Conservation (phyloP, 352 stramenopile species). For the Globisporangium canariense region DNA sequence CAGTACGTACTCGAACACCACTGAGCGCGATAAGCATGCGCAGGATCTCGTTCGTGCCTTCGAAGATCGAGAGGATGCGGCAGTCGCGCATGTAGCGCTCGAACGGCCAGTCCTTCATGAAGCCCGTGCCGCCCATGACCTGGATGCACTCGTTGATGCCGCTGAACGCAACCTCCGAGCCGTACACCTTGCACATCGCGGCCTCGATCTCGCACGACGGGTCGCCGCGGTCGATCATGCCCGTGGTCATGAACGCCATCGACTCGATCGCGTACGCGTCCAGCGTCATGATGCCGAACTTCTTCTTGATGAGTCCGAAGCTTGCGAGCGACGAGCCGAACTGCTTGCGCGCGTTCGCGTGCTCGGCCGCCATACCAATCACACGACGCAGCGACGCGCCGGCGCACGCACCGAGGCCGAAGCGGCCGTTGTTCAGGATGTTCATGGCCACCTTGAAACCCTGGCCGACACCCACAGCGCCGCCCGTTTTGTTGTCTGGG, state of each 20-base stretch:
- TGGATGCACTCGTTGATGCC: constrained; percentile 89
- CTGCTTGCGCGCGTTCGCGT: constrained; percentile 80
- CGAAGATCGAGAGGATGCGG: constrained; percentile 90
- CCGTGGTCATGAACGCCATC: constrained; percentile 89
- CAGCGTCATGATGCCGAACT: constrained; percentile 80
- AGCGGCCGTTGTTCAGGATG: constrained; percentile 93
- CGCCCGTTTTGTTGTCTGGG: constrained; percentile 65
- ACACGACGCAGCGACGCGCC: constrained; percentile 70
- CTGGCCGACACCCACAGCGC: constrained; percentile 72
- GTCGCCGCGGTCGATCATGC: constrained; percentile 85
- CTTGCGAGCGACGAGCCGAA: constrained; percentile 69
- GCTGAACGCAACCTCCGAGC: constrained; percentile 76
- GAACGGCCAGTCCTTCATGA: constrained; percentile 92
- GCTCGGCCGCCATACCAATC: constrained; percentile 58
- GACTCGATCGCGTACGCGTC: constrained; percentile 85
- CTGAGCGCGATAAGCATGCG: constrained; percentile 90
- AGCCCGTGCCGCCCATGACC: constrained; percentile 86
- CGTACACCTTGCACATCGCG: constrained; percentile 88
- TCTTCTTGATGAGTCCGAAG: constrained; percentile 88
- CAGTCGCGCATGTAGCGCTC: constrained; percentile 90
- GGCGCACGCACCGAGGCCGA: constrained; percentile 75
- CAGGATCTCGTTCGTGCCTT: constrained; percentile 91
- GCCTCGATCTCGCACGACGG: constrained; percentile 86
- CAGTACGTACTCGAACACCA: constrained; percentile 56
- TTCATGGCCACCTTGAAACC: constrained; percentile 93